Base-by-base conservation (phyloP, 176 grass and related monocot genomes). In the Leersia perrieri region DNA sequence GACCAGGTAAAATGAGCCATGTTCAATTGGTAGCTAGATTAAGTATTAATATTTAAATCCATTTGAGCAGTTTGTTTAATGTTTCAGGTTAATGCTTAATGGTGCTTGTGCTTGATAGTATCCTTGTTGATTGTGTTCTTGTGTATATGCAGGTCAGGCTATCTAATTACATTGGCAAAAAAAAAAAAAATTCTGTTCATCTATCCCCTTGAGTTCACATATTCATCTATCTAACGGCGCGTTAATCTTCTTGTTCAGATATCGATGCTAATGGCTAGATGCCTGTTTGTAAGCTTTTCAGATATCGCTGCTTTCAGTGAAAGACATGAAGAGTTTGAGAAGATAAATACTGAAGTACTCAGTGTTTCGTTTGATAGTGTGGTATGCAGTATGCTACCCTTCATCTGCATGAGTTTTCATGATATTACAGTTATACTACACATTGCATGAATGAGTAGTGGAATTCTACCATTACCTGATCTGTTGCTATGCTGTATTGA, bases 241-340 rank as follows among this genome's bases (percentile, higher is more conserved):
- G n/a, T 78, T 79, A 12, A 73, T 20, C 5, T 63, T 35, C 22
- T 18, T 3, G 9, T 63, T 58, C 7, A 13, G 14, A n/a, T n/a
- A n/a, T n/a, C n/a, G 22, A 47, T 23, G 33, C 34, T 51, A 74
- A 36, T 9, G 47, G 30, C 9, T 49, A 51, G 36, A 14, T 51
- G 60, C 9, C 27, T 60, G n/a, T 42, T 1, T 36, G 16, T 44
- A 28, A 49, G 12, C 13, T 74, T 29, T 82, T 38, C 84, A 94
- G 92, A 94, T 68, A 91, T 94, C 64, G 89, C 84, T 60, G 89
- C 87, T 55, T 89, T 94, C 87, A 94, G 84, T 34, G 92, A 91
- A 62, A 74, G 89, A 32, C 63, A 91, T 7, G 49, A 49, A 35
- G 89, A 89, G 33, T 91, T 94, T n/a, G 80, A 94, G 84, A 89